Evolutionary conservation across 345 rosid species (phyloP).

Genomic region (Hibiscus tridactylites): DNA sequence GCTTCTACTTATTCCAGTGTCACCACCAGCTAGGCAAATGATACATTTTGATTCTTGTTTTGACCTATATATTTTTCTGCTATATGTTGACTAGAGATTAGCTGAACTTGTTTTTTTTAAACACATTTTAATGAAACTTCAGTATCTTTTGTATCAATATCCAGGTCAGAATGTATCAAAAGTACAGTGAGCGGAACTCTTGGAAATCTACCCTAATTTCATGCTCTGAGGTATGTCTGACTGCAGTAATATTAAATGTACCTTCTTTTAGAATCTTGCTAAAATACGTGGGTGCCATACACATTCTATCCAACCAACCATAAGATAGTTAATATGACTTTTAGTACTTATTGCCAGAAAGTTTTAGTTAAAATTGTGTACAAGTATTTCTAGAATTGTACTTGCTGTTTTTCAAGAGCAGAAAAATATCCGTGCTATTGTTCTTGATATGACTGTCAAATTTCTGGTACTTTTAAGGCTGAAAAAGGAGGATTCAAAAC

Average conservation of each 20-base stretch:
- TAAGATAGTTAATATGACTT: neutral
- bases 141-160: constrained; percentile 9
- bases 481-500: constrained; percentile 95
- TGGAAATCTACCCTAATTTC: constrained; percentile 61
- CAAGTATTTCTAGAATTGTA: neutral
- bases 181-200: constrained; percentile 73
- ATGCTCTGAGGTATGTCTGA: constrained; percentile 59
- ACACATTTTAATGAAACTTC: constrained; percentile 12
- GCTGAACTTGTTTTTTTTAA: neutral
- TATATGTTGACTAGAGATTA: neutral
- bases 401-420: neutral
- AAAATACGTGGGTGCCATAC: neutral
- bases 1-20: neutral
- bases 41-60: neutral
- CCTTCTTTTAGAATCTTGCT: neutral
- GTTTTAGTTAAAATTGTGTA: neutral
- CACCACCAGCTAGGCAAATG: neutral
- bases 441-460: constrained; percentile 10
- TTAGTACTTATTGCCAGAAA: neutral
- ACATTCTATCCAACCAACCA: neutral
- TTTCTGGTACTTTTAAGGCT: constrained; percentile 43
- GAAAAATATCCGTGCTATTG: neutral
- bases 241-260: neutral
- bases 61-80: neutral
- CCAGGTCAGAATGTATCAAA: constrained; percentile 87